Conservation (phyloP, 208 protist species). For the Wallacemonas sp. region DNA sequence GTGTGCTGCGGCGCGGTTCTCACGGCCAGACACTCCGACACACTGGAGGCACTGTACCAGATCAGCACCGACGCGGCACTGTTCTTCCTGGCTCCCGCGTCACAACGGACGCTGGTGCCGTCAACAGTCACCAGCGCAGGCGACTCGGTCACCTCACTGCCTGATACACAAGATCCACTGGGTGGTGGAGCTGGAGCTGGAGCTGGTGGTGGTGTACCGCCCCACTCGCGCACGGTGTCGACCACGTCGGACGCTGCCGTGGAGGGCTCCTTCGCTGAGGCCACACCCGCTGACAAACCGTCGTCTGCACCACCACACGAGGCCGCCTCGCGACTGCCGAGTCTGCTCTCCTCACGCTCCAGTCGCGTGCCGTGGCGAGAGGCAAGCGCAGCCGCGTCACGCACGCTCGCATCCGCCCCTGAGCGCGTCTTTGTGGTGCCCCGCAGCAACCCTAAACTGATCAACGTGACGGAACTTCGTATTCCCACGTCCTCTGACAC, state of each 20-base stretch:
- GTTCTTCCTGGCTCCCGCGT: slow-evolving; percentile 35
- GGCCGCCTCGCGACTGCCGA: background rate
- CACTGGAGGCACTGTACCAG: slow-evolving; percentile 24
- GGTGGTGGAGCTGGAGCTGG: background rate
- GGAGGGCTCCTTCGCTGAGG: background rate
- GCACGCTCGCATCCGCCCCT: background rate
- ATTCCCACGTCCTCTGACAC: slow-evolving; percentile 15
- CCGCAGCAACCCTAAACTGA: slow-evolving; percentile 1
- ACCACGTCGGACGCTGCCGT: background rate
- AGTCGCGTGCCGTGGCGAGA: background rate
- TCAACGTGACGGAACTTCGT: slow-evolving; percentile 40
- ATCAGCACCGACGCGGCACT: slow-evolving; percentile 30
- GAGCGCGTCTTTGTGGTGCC: slow-evolving; percentile 3
- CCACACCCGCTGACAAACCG: background rate
- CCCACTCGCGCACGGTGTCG: slow-evolving; percentile 5
- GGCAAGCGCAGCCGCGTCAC: background rate
- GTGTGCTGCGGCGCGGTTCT: slow-evolving; percentile 55
- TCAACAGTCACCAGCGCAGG: background rate
- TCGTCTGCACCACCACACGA: background rate
- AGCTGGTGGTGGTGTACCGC: too few relatives aligned
- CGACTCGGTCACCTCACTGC: background rate
- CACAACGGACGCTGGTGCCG: background rate
- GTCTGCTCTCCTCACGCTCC: background rate
- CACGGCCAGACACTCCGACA: slow-evolving; percentile 24
- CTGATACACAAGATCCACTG: background rate